Base-by-base conservation (phyloP, 495 filamentous ascomycete genomes). In the Mytilinidion resinicola region DNA sequence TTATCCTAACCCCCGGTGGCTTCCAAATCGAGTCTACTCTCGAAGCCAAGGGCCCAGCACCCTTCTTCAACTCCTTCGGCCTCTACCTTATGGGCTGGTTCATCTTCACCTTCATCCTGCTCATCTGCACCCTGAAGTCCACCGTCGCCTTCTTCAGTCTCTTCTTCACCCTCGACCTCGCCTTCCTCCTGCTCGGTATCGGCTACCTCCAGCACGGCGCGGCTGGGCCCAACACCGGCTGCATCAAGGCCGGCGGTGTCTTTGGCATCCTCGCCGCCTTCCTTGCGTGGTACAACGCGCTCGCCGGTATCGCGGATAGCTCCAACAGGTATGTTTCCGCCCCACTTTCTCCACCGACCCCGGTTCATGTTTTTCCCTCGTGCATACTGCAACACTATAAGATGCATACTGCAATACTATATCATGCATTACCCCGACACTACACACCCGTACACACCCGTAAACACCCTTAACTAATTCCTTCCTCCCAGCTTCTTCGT, bases 71-170 rank as follows among this genome's bases (percentile, higher is more conserved):
- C 63, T 88, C 87, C 3, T 79, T 96, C 55, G 90, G 89, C 55
- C 82, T 95, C 68, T 96, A 88, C 80, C 77, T 96, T 51, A 85
- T 89, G 81, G 85, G 84, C 70, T 98, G 93, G 93, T 96, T 96
- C 79, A 93, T 98, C 80, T 98, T 98, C 84, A 98, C 92, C 66
- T 85, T 82, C 68, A 76, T 98, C 57, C 73, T 96, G 53, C 77
- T 96, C 39, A 66, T 96, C 72, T 92, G 87, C 83, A 96, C 93
- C 46, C 79, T 96, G 49, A 84, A 88, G 54, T 96, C 93, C 14
- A 96, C 91, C 62, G 85, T 96, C 68, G 91, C 92, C 66, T 98
- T 97, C 85, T 96, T 93, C 85, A 57, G 81, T 56, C 84, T 98
- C 15, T 98, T 97, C 85, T 89, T 97, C 77, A 84, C 83, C 61